Base-by-base conservation (phyloP, 768 basidiomycete species). In the Pleurotus eryngii region DNA sequence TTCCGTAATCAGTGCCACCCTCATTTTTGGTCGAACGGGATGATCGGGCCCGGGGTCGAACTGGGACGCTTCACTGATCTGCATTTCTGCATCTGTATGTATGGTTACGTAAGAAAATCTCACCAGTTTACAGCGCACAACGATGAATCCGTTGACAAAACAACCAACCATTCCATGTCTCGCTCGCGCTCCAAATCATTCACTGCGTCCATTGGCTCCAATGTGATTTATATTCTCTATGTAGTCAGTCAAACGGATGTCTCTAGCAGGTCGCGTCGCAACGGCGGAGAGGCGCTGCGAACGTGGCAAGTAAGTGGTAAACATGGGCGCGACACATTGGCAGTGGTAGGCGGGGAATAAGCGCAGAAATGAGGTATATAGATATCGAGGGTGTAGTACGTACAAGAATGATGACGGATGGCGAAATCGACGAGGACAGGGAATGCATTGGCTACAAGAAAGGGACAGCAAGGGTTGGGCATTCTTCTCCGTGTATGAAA, bases 221-320 rank as follows among this genome's bases (percentile, higher is more conserved):
- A 30, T 15, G 30, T 38, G 38, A 18, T 50, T 26, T 50, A 50
- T 50, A 50, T 50, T 50, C 49, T 50, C 49, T 50, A 50, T 50
- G 14, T 50, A 35, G 49, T 14, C 30, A 11, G 30, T 30, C 30
- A 30, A 30, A 30, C 30, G 30, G 30, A 35, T 9, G 9, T 35
- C 30, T 35, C 30, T 35, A 35, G 30, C 9, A 35, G 11, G 30
- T 35, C 30, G 11, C 30, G 30, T 35, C 11, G 30, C 30, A 35
- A 35, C 30, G 30, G 30, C 30, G 30, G 8, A 35, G 30, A 35
- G 30, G 30, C 30, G 30, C 30, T 35, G 30, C 30, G 30, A 35
- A 35, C 30, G 30, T 35, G 30, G 30, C 30, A 9, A 35, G 30
- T 35, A 35, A 35, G 30, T 35, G 11, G 30, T 35, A 35, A 35